Evolutionary conservation across 257 asterid species (phyloP), one percentile per base, ranked within the genome.

Genomic region (Datura wrightii): DNA sequence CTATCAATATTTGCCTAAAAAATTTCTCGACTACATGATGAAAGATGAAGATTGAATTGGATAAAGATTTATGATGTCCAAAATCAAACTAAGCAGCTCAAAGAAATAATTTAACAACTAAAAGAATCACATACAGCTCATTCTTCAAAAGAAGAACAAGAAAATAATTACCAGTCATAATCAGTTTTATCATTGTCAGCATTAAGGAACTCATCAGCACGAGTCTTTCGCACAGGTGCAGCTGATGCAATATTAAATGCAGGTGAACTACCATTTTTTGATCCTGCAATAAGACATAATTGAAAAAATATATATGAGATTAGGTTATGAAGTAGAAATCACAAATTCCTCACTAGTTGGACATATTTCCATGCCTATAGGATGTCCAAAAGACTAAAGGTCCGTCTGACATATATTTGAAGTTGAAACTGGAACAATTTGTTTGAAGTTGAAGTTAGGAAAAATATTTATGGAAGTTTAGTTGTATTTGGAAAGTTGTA

Each of bases 161-260:
- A 59, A 48, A 66, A 84, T 44, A 19, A 82, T 78, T 92, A 97
- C 99, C 99, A 97, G 80, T 97, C 97, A 83, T 95, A 97, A 89
- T 97, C 99, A 84, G 95, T 94, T 90, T 97, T 97, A 90, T 97
- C 98, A 84, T 90, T 94, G 88, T 95, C 99, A 31, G 99, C 90
- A 88, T 91, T 94, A 89, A 97, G 98, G 86, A 97, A 94, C 87
- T 97, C 99, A 39, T 94, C 99, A 48, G 96, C 86, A 48, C 91
- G 97, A 84, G 92, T 89, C 94, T 90, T 95, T 82, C 96, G 92
- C 39, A 86, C 87, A 16, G 92, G 80, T 84, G 92, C 80, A 79
- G 93, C 92, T 14, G 97, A 84, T 19, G 92, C 59, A 86, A 95
- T 83, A 87, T 90, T 92, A 86, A 91, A 95, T 83, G 91, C 62